Evolutionary conservation across 768 basidiomycete species (phyloP), one percentile per base, ranked within the genome.

Genomic region (Lentinula raphanica): DNA sequence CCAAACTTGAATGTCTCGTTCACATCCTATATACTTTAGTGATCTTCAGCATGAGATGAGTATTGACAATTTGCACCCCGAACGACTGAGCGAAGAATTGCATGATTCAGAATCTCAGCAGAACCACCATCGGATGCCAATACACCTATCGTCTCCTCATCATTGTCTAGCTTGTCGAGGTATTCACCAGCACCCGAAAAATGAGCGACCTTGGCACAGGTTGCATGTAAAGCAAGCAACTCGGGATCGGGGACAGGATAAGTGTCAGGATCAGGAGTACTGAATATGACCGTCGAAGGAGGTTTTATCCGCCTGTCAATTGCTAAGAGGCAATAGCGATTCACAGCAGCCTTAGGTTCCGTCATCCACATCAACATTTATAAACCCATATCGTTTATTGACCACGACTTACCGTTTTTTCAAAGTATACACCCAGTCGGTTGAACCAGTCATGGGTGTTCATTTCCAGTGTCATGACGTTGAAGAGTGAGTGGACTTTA

Each of bases 121-220:
- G 56, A 60, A 23, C 5, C n/a, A 13, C 64, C 64, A 60, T 65
- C 64, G 27, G 19, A 31, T 5, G 64, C 60, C 35, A 66, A 38
- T 19, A 66, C 59, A 45, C 19, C 23, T 17, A 55, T 42, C 13
- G 49, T 58, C 45, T 69, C 68, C 31, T 68, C 44, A 56, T 73
- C 66, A 21, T 59, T 50, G 12, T 63, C 50, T 28, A 73, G 39
- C 32, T 60, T 67, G 32, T 71, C 67, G 27, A 78, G 70, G 40
- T 69, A 70, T 42, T 66, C 67, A 5, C 64, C 68, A 3, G 72
- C 77, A 29, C 77, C 75, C 2, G 75, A 76, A 31, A 76, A 64
- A 61, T 72, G 68, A 27, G 73, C 73, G 2, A 76, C 68, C 54
- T 70, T 66, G 19, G 76, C 72, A 55, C 74, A 76, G 23, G 71